Evolutionary conservation across 192 early-diverging fungal species (phyloP).

Genomic region (Gaertneriomyces semiglobifer): DNA sequence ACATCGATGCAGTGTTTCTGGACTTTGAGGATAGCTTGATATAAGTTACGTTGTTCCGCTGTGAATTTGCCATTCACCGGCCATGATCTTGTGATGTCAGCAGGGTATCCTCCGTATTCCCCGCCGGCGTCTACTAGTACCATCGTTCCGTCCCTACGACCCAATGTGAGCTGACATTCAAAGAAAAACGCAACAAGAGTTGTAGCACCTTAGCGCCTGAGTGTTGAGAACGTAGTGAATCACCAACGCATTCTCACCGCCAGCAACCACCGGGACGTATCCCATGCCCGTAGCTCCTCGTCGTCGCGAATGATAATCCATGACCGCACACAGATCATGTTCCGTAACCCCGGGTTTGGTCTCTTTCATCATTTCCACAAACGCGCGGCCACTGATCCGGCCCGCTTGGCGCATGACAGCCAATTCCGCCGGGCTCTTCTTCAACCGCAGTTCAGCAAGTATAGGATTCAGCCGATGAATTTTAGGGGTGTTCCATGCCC

Average conservation of each 20-base stretch:
- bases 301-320: slow-evolving; percentile 68
- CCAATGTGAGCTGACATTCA: not conserved
- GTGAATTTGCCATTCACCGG: slow-evolving; percentile 86
- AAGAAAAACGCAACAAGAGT: not conserved
- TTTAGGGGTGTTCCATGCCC: slow-evolving; percentile 5
- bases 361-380: slow-evolving; percentile 73
- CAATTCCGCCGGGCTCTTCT: slow-evolving; percentile 78
- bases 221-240: slow-evolving; percentile 96
- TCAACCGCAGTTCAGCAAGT: slow-evolving; percentile 68
- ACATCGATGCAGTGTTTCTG: slow-evolving; percentile 76
- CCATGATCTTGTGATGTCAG: slow-evolving; percentile 92
- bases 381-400: slow-evolving; percentile 73
- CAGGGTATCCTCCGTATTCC: slow-evolving; percentile 85
- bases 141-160: slow-evolving; percentile 67
- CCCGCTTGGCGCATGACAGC: slow-evolving; percentile 74
- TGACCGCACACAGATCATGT: slow-evolving; percentile 67
- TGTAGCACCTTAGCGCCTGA: slow-evolving; percentile 47
- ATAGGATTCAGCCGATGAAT: slow-evolving; percentile 55
- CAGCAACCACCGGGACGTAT: slow-evolving; percentile 96
- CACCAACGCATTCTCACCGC: slow-evolving; percentile 82
- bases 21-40: slow-evolving; percentile 76
- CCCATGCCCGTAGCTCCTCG: slow-evolving; percentile 66
- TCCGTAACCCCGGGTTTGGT: slow-evolving; percentile 72
- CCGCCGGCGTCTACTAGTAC: slow-evolving; percentile 89
- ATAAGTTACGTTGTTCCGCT: slow-evolving; percentile 73